Base-by-base conservation (phyloP, 805 yeast genomes). In the Kazachstania bromeliacearum region DNA sequence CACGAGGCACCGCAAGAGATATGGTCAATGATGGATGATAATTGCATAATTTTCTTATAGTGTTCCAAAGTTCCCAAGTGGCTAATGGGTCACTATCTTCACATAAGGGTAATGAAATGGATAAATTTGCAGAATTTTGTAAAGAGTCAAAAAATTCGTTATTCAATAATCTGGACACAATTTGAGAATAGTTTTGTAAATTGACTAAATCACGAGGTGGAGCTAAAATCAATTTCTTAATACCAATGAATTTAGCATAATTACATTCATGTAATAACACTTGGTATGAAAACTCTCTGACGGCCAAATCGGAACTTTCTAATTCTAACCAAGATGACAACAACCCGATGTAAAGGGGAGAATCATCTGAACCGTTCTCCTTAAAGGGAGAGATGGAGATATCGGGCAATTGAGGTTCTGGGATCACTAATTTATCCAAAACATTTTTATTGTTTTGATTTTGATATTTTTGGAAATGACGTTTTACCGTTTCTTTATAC, bases 61-160 rank as follows among this genome's bases (percentile, higher is more conserved):
- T 66, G 45, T 79, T 75, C 88, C 88, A 80, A 46, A 77, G 67
- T 37, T 77, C 83, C 88, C 88, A 80, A 2, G 81, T 75, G 3
- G 79, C 73, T 22, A 79, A 54, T 7, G 66, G 59, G 46, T 71
- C 76, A 13, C 63, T 45, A 33, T 71, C 76, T 39, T 72, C 77
- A 40, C 66, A 70, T 12, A 71, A 59, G 6, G 75, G 70, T 47
- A 67, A 36, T 22, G 80, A 69, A 2, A 68, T 65, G 2, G 77
- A 68, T 7, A 67, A 59, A 24, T 31, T 31, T 12, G 30, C 19
- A 25, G 9, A 9, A 10, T 32, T 28, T n/a, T 21, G 14, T 20
- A 20, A 21, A 4, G 26, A 23, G 18, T 33, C 22, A 13, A 34
- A 37, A 16, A 44, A 40, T 3, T 53, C 50, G 3, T 46, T 41